Evolutionary conservation across 768 basidiomycete species (phyloP).

Genomic region (Ramaria sp.): DNA sequence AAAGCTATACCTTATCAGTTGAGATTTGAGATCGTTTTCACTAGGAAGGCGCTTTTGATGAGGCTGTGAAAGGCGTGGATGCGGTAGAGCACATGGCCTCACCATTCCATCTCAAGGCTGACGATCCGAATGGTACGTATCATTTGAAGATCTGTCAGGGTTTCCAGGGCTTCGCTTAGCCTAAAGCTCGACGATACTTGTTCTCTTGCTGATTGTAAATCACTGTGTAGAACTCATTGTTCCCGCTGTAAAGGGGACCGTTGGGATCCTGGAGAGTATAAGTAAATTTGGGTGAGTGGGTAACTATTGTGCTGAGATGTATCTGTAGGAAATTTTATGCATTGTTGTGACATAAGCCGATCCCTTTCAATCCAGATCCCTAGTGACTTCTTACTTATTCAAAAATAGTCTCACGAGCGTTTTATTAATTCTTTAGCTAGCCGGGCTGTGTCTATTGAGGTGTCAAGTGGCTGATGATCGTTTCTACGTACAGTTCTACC

Average conservation of each 20-base stretch:
- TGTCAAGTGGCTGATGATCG: no score
- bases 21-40: no score
- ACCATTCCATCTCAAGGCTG: conserved; percentile 19
- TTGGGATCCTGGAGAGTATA: conserved; percentile 27
- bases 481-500: background rate
- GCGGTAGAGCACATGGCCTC: conserved; percentile 38
- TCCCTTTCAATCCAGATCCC: no score
- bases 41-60: conserved; percentile 32
- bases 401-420: no score
- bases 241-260: conserved; percentile 34
- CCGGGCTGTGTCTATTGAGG: background rate
- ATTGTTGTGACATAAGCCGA: no score
- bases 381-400: background rate
- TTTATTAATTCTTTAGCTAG: no score
- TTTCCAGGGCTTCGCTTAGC: no score
- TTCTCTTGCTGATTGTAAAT: background rate
- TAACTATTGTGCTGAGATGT: background rate
- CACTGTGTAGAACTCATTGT: conserved; percentile 22
- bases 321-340: no score
- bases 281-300: conserved; percentile 16
- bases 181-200: no score
- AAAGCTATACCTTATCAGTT: no score
- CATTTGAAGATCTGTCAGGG: no score
- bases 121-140: conserved; percentile 10
- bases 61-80: conserved; percentile 39